phyloP scores from a whole-genome alignment of 768 basidiomycete genomes.

The Piloderma croceum region DNA sequence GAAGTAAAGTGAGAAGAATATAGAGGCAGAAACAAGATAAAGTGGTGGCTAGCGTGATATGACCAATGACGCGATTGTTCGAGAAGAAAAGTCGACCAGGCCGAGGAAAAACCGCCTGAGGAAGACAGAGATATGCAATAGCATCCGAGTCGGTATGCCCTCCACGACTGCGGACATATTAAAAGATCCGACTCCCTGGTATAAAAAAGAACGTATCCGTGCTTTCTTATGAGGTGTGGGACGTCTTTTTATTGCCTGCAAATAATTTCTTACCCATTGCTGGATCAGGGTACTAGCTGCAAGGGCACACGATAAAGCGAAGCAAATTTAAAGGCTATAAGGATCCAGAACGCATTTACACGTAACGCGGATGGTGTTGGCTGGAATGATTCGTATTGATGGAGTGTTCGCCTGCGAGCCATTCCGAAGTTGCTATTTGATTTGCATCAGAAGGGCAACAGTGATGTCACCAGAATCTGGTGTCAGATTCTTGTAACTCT shows the following conservation, averaged over 20 bases:
- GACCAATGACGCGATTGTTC: conserved; percentile 30
- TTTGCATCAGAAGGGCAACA: conserved; percentile 25
- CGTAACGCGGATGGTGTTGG: conserved; percentile 14
- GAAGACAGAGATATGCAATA: conserved; percentile 44
- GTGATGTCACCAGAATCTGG: conserved; percentile 23
- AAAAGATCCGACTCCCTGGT: conserved; percentile 34
- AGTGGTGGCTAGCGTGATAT: conserved; percentile 27
- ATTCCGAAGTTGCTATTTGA: conserved; percentile 25
- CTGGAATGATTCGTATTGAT: conserved; percentile 9
- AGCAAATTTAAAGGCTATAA: conserved; percentile 37
- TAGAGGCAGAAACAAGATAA: conserved; percentile 27
- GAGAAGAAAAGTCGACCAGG: conserved; percentile 35
- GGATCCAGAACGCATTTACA: conserved; percentile 22
- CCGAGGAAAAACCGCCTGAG: conserved; percentile 50
- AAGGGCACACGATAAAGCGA: conserved; percentile 37
- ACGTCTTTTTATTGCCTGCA: conserved; percentile 29
- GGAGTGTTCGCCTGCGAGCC: conserved; percentile 9
- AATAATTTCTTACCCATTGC: conserved; percentile 42
- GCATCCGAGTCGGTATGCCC: conserved; percentile 36
- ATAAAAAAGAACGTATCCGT: conserved; percentile 36
- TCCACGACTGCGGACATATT: conserved; percentile 35
- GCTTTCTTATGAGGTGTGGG: conserved; percentile 34
- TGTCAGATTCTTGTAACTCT: conserved; percentile 31
- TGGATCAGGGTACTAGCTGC: conserved; percentile 43
- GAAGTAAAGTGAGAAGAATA: conserved; percentile 26